phyloP scores from a whole-genome alignment of 495 filamentous ascomycete species.

The Aspergillus homomorphus region DNA sequence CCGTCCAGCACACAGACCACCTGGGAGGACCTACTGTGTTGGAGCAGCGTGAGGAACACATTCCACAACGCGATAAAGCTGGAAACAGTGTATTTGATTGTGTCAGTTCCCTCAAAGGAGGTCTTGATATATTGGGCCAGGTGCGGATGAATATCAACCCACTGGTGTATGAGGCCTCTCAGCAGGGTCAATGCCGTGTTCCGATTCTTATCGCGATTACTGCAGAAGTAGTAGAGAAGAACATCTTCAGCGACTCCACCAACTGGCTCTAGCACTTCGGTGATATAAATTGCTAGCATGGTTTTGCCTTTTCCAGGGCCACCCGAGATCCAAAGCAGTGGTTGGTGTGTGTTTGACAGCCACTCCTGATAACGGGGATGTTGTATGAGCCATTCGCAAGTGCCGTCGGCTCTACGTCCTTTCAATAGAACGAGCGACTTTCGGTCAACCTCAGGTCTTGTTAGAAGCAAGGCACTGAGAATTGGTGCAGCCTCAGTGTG shows the following conservation, averaged over 20 bases:
- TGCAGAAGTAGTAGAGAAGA: constrained; percentile 45
- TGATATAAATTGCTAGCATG: constrained; percentile 46
- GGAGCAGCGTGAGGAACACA: constrained; percentile 31
- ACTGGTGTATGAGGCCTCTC: constrained; percentile 39
- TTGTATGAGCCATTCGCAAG: constrained; percentile 48
- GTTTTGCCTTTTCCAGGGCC: constrained; percentile 51
- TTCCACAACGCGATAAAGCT: constrained; percentile 34
- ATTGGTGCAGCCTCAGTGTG: constrained; percentile 22
- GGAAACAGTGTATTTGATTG: constrained; percentile 19
- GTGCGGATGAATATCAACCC: constrained; percentile 21
- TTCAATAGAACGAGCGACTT: constrained; percentile 29
- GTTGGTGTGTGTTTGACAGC: constrained; percentile 24
- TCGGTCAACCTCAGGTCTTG: constrained; percentile 24
- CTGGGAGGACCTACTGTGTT: constrained; percentile 19
- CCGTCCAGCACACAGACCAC: constrained; percentile 43
- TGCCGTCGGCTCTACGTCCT: constrained; percentile 28
- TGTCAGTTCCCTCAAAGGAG: constrained; percentile 28
- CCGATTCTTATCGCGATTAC: constrained; percentile 41
- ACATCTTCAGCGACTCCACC: constrained; percentile 13
- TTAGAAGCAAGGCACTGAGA: constrained; percentile 8
- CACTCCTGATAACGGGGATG: constrained; percentile 37
- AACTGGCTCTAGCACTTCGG: constrained; percentile 35
- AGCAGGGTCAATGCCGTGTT: constrained; percentile 41
- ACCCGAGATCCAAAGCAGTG: constrained; percentile 46
- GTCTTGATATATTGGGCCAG: constrained; percentile 11